Evolutionary conservation across 1,139 yeast genomes (phyloP), one percentile per base, ranked within the genome.

Genomic region (Yamadazyma trypodendri): DNA sequence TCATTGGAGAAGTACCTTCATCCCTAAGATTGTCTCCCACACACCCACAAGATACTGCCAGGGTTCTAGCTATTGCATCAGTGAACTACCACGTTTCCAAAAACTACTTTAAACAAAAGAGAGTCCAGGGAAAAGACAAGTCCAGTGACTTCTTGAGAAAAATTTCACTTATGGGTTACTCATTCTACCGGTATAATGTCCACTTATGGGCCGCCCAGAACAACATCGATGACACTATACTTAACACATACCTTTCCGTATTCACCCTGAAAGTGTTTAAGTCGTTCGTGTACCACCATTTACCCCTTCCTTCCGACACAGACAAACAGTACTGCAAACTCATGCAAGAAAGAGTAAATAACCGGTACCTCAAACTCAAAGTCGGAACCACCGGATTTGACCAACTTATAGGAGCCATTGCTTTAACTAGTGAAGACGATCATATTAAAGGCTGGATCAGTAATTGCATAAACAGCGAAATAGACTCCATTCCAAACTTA

Each of bases 321-420:
- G 40, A 40, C 17, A 4, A 6, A 10, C n/a, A 6, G 2, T 42
- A 45, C 23, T 17, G 15, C 15, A n/a, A 35, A 3, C 14, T 38
- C 13, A 18, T 31, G n/a, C 22, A 35, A 4, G 27, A 37, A 9
- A 25, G 45, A 20, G 11, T 30, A 2, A 23, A 12, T 13, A 43
- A 38, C 24, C 35, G 23, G 22, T 44, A 41, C 24, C 11, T 39
- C 11, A 28, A 39, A 27, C 27, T 43, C 2, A 46, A 41, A 33
- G 14, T 40, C 9, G 46, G 49, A 11, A 32, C 36, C 21, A 30
- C 39, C 1, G 46, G 42, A 11, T 46, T 46, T 34, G 41, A 45
- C 25, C 50, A 46, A 28, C 20, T 34, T n/a, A 35, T 45, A 10
- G 46, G 41, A 12, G 31, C 37, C 17, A 14, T 41, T 6, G 35